Evolutionary conservation across 2,329 filamentous ascomycete species (phyloP).

Genomic region (Fusarium sp.): DNA sequence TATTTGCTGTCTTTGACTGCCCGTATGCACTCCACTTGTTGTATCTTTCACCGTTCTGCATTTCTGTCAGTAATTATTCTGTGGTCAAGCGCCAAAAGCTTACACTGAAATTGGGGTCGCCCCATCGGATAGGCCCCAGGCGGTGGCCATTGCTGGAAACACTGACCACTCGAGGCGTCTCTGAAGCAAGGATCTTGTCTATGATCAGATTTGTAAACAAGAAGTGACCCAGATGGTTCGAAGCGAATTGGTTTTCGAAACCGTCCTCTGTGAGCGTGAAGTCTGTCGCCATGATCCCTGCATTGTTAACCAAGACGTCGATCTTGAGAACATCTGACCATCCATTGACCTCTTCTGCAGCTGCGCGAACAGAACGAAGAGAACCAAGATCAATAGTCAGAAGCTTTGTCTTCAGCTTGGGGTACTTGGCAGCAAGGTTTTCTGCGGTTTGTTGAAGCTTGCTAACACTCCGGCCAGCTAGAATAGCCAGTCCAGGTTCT

Average conservation of each 20-base stretch:
- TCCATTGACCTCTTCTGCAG: not conserved
- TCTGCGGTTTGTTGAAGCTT: slow-evolving; percentile 16
- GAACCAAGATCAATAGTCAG: not conserved
- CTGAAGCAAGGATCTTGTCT: not conserved
- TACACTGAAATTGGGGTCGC: slow-evolving; percentile 1
- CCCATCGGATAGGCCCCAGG: slow-evolving; percentile 8
- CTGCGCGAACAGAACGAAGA: not conserved
- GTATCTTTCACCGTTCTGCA: slow-evolving; percentile 3
- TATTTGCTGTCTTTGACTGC: slow-evolving; percentile 22
- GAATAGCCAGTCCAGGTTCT: not conserved
- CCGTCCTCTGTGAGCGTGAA: slow-evolving; percentile 9
- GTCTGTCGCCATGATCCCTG: slow-evolving; percentile 8
- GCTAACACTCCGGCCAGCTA: not conserved
- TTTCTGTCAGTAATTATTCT: too few species aligned
- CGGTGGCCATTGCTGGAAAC: slow-evolving; percentile 12
- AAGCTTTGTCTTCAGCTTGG: not conserved
- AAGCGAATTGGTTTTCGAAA: slow-evolving; percentile 5
- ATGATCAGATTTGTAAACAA: slow-evolving; percentile 15
- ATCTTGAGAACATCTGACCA: slow-evolving; percentile 5
- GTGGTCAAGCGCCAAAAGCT: too few species aligned
- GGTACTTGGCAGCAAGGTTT: not conserved
- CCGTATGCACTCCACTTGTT: slow-evolving; percentile 16
- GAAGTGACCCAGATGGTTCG: slow-evolving; percentile 14
- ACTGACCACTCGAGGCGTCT: slow-evolving; percentile 6
- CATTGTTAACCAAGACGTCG: slow-evolving; percentile 10